phyloP scores from a whole-genome alignment of 2,329 filamentous ascomycete genomes.

The Massarina eburnea region DNA sequence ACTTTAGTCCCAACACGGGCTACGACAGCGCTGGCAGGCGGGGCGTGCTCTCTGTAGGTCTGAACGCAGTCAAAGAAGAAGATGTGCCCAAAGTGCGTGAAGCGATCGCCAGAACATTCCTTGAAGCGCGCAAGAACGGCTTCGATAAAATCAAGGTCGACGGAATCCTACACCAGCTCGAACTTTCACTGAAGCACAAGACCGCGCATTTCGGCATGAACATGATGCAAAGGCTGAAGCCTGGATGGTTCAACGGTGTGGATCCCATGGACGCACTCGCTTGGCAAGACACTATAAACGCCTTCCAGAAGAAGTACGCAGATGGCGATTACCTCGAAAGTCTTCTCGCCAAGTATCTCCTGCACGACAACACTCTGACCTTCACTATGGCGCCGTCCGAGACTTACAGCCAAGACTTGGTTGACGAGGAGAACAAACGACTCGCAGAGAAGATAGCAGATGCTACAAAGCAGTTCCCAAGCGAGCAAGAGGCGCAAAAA shows the following conservation, averaged over 20 bases:
- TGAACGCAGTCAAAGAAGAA: constrained; percentile 83
- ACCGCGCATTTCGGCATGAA: constrained; percentile 93
- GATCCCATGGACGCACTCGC: constrained; percentile 89
- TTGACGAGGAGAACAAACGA: constrained; percentile 73
- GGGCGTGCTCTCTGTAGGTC: constrained; percentile 85
- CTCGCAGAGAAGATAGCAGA: constrained; percentile 74
- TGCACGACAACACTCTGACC: constrained; percentile 82
- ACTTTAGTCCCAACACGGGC: constrained; percentile 93
- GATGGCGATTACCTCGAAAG: constrained; percentile 80
- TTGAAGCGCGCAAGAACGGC: constrained; percentile 69
- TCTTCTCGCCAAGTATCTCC: constrained; percentile 83
- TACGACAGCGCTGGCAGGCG: constrained; percentile 77
- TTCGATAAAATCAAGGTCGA: constrained; percentile 91
- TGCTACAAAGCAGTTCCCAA: constrained; percentile 67
- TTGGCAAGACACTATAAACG: constrained; percentile 85
- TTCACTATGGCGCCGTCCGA: constrained; percentile 93
- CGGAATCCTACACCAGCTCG: constrained; percentile 89
- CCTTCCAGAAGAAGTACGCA: constrained; percentile 76
- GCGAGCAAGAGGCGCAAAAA: constrained; percentile 69
- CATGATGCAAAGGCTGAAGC: constrained; percentile 83
- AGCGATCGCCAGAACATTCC: constrained; percentile 71
- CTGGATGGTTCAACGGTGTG: constrained; percentile 92
- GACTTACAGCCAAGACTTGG: constrained; percentile 72
- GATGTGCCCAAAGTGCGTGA: constrained; percentile 77
- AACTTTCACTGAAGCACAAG: constrained; percentile 93